Percentiles rank a stretch among this genome's conserved stretches.
Conservation (phyloP, 2,329 filamentous ascomycete genomes). For the Penicillium sp. region DNA sequence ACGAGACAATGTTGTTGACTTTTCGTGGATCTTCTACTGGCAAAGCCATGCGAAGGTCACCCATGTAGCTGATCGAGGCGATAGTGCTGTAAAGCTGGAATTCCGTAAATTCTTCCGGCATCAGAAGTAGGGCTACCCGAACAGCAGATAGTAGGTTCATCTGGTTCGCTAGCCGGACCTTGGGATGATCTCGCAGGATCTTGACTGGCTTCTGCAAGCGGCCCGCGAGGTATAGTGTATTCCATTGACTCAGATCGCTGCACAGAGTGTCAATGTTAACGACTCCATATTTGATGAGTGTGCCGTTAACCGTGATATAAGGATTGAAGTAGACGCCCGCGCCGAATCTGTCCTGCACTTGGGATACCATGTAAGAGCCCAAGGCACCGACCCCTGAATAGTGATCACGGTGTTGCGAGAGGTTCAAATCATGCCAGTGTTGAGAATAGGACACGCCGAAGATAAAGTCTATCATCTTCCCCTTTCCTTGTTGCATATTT, state of each 20-base stretch:
- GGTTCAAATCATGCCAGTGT: conserved; percentile 95
- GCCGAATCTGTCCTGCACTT: conserved; percentile 84
- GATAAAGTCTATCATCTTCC: conserved; percentile 99
- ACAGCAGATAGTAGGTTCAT: conserved; percentile 92
- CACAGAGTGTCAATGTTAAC: conserved; percentile 92
- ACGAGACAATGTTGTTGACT: conserved; percentile 88
- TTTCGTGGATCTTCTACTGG: conserved; percentile 91
- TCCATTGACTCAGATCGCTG: conserved; percentile 85
- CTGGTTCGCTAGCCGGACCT: conserved; percentile 91
- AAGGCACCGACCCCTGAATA: conserved; percentile 85
- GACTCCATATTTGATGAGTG: conserved; percentile 96
- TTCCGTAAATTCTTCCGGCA: conserved; percentile 85
- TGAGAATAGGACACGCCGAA: conserved; percentile 93
- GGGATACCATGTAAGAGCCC: conserved; percentile 82
- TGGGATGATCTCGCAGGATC: conserved; percentile 91
- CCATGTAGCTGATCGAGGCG: conserved; percentile 88
- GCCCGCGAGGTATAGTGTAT: conserved; percentile 94
- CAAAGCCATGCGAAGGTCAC: conserved; percentile 93
- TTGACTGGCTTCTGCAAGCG: conserved; percentile 97
- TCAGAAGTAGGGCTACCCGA: conserved; percentile 83
- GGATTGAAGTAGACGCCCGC: conserved; percentile 98
- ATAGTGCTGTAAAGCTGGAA: conserved; percentile 88
- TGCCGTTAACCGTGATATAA: conserved; percentile 91
- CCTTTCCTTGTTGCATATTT: conserved; percentile 82
- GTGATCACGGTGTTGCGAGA: conserved; percentile 85